Evolutionary conservation across 1,284 basidiomycete genomes (phyloP).

Genomic region (Microbotryum silenes-acaulis): DNA sequence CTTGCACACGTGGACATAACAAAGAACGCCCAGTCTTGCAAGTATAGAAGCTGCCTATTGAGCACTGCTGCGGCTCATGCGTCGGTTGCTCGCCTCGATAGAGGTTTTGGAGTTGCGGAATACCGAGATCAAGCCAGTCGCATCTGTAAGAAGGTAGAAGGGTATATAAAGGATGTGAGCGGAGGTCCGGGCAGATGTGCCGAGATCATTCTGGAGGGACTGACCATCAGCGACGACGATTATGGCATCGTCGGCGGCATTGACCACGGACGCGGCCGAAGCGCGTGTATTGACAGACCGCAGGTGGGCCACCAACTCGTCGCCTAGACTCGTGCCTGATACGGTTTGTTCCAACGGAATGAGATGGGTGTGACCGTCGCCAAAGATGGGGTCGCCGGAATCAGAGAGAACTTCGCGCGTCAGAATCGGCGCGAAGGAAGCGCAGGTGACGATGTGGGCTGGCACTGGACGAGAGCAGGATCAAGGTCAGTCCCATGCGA

Average conservation of each 20-base stretch:
- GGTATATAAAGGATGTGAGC: neutral
- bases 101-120: slow-evolving; percentile 24
- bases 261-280: neutral
- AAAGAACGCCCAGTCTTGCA: too few species aligned
- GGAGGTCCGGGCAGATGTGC: neutral
- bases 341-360: slow-evolving; percentile 8
- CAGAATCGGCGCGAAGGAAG: slow-evolving; percentile 27
- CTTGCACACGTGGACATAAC: too few species aligned
- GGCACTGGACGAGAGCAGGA: slow-evolving; percentile 12
- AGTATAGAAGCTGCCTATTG: too few species aligned
- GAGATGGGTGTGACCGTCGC: slow-evolving; percentile 17
- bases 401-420: slow-evolving; percentile 21
- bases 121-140: slow-evolving; percentile 30
- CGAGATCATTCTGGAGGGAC: neutral
- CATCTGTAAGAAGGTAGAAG: slow-evolving; percentile 8
- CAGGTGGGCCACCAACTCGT: neutral
- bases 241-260: slow-evolving; percentile 20
- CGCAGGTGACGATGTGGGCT: slow-evolving; percentile 33
- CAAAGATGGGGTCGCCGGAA: slow-evolving; percentile 27
- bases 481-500: neutral
- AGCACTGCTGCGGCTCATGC: too few species aligned
- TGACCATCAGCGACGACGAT: slow-evolving; percentile 31
- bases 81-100: neutral
- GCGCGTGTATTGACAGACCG: neutral
- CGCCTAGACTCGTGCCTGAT: slow-evolving; percentile 5